phyloP scores from a whole-genome alignment of 2,329 filamentous ascomycete species.

The Ophiostoma pallidulum region DNA sequence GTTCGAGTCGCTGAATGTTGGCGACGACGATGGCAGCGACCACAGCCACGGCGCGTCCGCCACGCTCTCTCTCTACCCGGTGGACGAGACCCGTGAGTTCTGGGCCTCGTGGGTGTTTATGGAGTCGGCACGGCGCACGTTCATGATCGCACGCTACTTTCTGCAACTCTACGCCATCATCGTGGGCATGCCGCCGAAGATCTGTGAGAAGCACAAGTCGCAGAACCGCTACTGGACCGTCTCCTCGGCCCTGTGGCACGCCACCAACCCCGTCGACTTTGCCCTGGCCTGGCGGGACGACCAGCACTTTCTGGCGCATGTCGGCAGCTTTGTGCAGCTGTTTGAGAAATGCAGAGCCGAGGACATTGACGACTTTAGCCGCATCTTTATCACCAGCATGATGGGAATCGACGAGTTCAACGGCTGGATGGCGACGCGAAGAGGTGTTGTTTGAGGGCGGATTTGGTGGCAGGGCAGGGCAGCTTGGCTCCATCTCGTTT shows the following conservation, averaged over 20 bases:
- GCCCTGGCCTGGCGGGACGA: conserved; percentile 28
- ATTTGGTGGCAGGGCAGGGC: too few species aligned
- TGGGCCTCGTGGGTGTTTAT: conserved; percentile 45
- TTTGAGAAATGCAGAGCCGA: conserved; percentile 12
- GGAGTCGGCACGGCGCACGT: conserved; percentile 44
- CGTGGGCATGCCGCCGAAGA: conserved; percentile 18
- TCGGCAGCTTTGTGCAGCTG: conserved; percentile 15
- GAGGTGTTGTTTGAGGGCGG: neutral
- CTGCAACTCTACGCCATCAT: conserved; percentile 29
- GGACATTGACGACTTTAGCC: conserved; percentile 19
- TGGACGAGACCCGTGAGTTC: conserved; percentile 33
- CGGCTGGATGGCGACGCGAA: conserved; percentile 14
- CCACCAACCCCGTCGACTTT: conserved; percentile 28
- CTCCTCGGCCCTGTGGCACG: conserved; percentile 30
- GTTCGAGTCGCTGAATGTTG: neutral
- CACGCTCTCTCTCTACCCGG: conserved; percentile 26
- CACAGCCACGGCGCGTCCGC: too few species aligned
- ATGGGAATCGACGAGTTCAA: conserved; percentile 19
- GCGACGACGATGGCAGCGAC: conserved; percentile 5
- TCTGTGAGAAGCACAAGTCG: conserved; percentile 24
- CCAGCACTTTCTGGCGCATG: conserved; percentile 26
- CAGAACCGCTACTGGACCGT: conserved; percentile 31
- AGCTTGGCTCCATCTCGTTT: too few species aligned
- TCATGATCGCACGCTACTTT: conserved; percentile 39
- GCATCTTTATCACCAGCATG: conserved; percentile 17